These are phyloP conservation scores for Inonotus obliquus DNA, from an alignment of 1,284 basidiomycete genomes.

Conservation along the genomic window DNA sequence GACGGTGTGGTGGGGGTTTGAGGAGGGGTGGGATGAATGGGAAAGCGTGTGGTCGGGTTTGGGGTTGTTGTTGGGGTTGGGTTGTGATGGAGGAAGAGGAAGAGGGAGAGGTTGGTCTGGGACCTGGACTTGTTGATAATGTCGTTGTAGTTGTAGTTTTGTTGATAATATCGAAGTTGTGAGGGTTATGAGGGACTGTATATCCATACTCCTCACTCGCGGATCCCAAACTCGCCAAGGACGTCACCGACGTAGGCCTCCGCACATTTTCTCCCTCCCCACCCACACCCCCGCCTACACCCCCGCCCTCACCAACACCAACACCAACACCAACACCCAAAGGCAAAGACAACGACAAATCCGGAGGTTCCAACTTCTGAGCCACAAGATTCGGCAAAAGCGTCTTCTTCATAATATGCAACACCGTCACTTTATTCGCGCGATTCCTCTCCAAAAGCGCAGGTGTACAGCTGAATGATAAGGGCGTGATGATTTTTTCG, in stretches of 20 bases:
- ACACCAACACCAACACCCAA: neutral
- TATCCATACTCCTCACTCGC: conserved; percentile 1
- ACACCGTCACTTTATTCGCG: conserved; percentile 59
- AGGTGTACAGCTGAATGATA: conserved; percentile 71
- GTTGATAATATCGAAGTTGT: neutral
- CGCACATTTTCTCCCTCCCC: neutral
- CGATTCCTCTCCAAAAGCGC: conserved; percentile 56
- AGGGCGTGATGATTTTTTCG: conserved; percentile 65
- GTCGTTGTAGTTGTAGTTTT: neutral
- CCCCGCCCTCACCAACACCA: no score
- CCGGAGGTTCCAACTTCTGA: conserved; percentile 48
- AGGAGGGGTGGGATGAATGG: neutral
- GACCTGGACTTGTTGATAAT: neutral
- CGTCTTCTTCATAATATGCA: conserved; percentile 67
- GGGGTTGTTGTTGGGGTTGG: neutral
- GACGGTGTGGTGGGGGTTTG: neutral
- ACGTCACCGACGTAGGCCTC: neutral
- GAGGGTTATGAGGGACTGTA: neutral
- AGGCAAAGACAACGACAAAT: neutral
- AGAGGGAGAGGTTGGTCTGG: no score
- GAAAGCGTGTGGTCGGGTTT: neutral
- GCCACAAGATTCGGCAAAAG: conserved; percentile 51
- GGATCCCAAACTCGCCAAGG: neutral
- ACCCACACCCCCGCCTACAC: no score
- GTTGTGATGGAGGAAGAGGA: neutral